Evolutionary conservation across 2,329 filamentous ascomycete species (phyloP), one percentile per base, ranked within the genome.

Genomic region (Myotisia sp.): DNA sequence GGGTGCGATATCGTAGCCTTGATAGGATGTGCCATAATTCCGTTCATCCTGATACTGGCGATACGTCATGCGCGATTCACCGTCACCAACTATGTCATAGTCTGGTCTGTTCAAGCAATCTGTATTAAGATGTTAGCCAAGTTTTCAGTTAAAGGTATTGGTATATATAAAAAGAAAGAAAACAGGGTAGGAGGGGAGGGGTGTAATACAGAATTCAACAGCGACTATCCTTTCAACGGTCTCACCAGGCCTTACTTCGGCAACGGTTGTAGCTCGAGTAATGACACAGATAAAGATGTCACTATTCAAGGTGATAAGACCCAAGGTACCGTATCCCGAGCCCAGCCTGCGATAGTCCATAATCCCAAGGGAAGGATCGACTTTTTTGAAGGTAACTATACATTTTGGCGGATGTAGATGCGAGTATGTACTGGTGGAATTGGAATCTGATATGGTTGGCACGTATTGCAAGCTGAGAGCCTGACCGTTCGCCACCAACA

Each of bases 221-320:
- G 71, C 75, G 40, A 76, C 70, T 47, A 95, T 95, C 55, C 77
- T 76, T 59, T 90, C 81, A 16, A 94, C 78, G 3, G 79, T 87
- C 64, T 95, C 87, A 29, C 83, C 83, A 0, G 85, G 85, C 30
- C 85, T 70, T 30, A 94, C 70, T 1, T 74, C 84, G 10, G 86
- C 87, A 4, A 86, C 84, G 41, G 77, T 74, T 13, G 73, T 70
- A 23, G 83, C 79, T 29, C 76, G 74, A 18, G 81, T 92, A 34
- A 95, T 81, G 37, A 94, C 79, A 41, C 85, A 90, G 10, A 95
- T 65, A 54, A 95, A 95, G 9, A 94, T 77, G 62, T 94, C 84
- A 39, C 74, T 70, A 42, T 76, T 74, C 42, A 92, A 70, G 0
- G 84, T 79, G 46, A 94, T 87, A 41, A 95, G 64, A 2, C 87